Evolutionary conservation across 2,329 filamentous ascomycete genomes (phyloP).

Genomic region (Drechmeria coniospora): DNA sequence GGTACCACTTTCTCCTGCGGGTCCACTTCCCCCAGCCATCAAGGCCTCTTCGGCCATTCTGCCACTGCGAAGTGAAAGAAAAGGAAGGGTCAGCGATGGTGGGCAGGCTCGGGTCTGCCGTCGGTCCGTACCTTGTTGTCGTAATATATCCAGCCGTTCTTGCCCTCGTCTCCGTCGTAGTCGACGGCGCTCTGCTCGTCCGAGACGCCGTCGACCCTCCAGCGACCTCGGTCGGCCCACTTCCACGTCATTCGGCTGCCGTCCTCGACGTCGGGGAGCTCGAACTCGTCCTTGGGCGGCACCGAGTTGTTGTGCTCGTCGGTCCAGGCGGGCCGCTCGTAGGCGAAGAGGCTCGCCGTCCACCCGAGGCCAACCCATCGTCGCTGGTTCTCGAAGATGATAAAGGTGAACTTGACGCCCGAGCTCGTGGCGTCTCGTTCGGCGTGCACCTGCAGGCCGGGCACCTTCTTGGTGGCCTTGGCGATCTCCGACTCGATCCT

Average conservation of each 20-base stretch:
- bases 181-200: slow-evolving; percentile 30
- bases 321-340: slow-evolving; percentile 84
- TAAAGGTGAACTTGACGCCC: slow-evolving; percentile 90
- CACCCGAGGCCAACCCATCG: slow-evolving; percentile 91
- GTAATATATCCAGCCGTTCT: slow-evolving; percentile 88
- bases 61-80: slow-evolving; percentile 74
- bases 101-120: too few relatives aligned
- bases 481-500: slow-evolving; percentile 4
- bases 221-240: slow-evolving; percentile 76
- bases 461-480: slow-evolving; percentile 8
- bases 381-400: slow-evolving; percentile 90
- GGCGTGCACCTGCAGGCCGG: slow-evolving; percentile 13
- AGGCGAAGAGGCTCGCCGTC: slow-evolving; percentile 81
- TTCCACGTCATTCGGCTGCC: slow-evolving; percentile 42
- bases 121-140: slow-evolving; percentile 65
- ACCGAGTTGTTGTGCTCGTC: slow-evolving; percentile 84
- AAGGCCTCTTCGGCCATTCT: slow-evolving; percentile 64
- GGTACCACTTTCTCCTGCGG: slow-evolving; percentile 84
- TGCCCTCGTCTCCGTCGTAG: slow-evolving; percentile 44
- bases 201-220: slow-evolving; percentile 66
- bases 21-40: slow-evolving; percentile 96
- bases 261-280: slow-evolving; percentile 46
- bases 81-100: slow-evolving; percentile 5
- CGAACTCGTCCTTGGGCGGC: slow-evolving; percentile 55
- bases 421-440: slow-evolving; percentile 37